phyloP scores from a whole-genome alignment of 257 asterid species.

The Primulina eburnea region DNA sequence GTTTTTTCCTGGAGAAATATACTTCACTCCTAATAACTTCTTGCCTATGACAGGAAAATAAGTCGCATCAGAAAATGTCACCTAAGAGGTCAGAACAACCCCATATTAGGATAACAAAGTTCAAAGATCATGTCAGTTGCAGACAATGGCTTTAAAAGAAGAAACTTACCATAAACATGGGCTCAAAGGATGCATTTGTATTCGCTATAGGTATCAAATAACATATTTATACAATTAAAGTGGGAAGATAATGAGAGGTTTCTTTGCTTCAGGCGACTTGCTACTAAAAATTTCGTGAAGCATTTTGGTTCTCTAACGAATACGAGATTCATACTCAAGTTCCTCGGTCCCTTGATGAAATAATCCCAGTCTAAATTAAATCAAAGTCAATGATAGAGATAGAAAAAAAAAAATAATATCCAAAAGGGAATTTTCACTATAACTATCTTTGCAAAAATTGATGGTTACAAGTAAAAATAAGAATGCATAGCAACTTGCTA shows the following conservation, averaged over 20 bases:
- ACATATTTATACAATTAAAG: no score
- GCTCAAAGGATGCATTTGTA: neutral
- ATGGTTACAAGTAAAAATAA: constrained; percentile 37
- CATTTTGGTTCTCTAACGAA: no score
- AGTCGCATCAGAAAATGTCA: neutral
- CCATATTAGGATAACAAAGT: no score
- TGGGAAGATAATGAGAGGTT: no score
- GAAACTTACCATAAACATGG: neutral
- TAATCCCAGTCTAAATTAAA: neutral
- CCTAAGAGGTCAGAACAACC: neutral
- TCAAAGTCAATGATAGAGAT: neutral
- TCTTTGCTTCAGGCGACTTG: no score
- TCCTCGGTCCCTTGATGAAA: neutral
- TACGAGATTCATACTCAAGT: neutral
- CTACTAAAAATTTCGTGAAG: no score
- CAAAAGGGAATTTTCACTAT: no score
- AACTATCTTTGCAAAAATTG: neutral
- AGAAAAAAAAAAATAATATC: no score
- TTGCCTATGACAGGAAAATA: constrained; percentile 45
- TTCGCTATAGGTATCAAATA: neutral
- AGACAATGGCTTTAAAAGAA: no score
- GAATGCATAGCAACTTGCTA: constrained; percentile 7
- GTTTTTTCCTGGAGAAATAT: constrained; percentile 61
- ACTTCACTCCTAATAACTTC: constrained; percentile 71
- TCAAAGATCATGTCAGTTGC: no score